Evolutionary conservation across 1,284 basidiomycete species (phyloP).

Genomic region (Cystobasidium sp.): DNA sequence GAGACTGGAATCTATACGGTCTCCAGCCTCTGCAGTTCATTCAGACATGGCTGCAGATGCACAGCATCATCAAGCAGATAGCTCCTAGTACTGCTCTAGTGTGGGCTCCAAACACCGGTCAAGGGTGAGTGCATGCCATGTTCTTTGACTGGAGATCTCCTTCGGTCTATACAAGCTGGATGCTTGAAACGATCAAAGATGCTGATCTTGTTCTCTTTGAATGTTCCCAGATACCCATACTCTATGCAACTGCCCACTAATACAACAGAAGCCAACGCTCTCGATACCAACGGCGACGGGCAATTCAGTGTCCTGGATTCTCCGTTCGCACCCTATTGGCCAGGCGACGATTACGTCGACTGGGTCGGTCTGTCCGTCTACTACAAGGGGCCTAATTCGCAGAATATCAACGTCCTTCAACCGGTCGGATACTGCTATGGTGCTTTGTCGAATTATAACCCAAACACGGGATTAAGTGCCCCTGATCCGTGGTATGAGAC

Average conservation of each 20-base stretch:
- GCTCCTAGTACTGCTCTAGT: constrained; percentile 53
- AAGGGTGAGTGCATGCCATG: constrained; percentile 41
- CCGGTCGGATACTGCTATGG: constrained; percentile 47
- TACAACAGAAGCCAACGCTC: constrained; percentile 49
- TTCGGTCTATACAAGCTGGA: neutral
- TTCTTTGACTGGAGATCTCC: neutral
- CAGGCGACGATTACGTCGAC: constrained; percentile 54
- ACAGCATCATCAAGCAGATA: constrained; percentile 51
- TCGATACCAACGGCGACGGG: constrained; percentile 54
- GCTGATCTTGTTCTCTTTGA: constrained; percentile 2
- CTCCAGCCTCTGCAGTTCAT: constrained; percentile 52
- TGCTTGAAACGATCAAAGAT: neutral
- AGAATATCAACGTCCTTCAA: constrained; percentile 48
- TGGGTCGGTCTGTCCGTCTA: constrained; percentile 56
- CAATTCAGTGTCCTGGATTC: constrained; percentile 50
- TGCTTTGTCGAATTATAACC: constrained; percentile 48
- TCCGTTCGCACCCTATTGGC: constrained; percentile 53
- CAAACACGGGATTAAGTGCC: constrained; percentile 41
- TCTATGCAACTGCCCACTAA: constrained; percentile 39
- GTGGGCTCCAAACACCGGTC: constrained; percentile 56
- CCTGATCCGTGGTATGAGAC: constrained; percentile 47
- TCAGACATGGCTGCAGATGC: constrained; percentile 51
- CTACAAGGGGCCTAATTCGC: constrained; percentile 49
- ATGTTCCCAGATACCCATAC: constrained; percentile 51
- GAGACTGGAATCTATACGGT: constrained; percentile 54